Percentiles rank a stretch among this genome's conserved stretches.
These are phyloP conservation scores for Seiridium cupressi DNA, from an alignment of 2,329 filamentous ascomycete species.

Conservation along the genomic window DNA sequence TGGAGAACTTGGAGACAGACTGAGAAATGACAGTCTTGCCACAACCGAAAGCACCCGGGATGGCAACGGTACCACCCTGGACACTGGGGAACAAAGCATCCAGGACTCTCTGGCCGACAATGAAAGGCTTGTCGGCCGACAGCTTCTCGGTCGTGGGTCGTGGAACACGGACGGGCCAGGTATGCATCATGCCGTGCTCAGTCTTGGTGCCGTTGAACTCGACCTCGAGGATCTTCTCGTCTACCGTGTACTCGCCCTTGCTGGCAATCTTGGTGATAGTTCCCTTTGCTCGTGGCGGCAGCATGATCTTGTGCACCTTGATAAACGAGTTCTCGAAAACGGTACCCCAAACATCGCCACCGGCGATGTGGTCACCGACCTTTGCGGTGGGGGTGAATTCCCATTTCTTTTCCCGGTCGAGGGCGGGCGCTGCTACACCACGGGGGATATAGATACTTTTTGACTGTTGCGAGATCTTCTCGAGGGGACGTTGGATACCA, in stretches of 20 bases:
- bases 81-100: slow-evolving; percentile 96
- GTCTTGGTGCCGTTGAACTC: slow-evolving; percentile 97
- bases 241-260: slow-evolving; percentile 91
- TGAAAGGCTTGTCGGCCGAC: slow-evolving; percentile 83
- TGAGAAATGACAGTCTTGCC: slow-evolving; percentile 99
- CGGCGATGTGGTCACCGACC: slow-evolving; percentile 94
- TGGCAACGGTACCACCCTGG: slow-evolving; percentile 95
- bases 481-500: slow-evolving; percentile 94
- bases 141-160: slow-evolving; percentile 91
- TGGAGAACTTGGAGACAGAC: slow-evolving; percentile 98
- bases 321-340: slow-evolving; percentile 97
- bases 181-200: slow-evolving; percentile 97
- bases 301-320: slow-evolving; percentile 86
- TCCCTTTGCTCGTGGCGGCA: slow-evolving; percentile 86
- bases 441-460: slow-evolving; percentile 97
- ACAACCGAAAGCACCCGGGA: slow-evolving; percentile 96
- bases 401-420: slow-evolving; percentile 93
- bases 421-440: slow-evolving; percentile 81
- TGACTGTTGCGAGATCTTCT: slow-evolving; percentile 73
- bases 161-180: slow-evolving; percentile 95
- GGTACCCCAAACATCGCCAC: slow-evolving; percentile 91
- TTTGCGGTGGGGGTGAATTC: slow-evolving; percentile 90
- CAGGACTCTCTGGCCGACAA: slow-evolving; percentile 94
- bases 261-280: slow-evolving; percentile 87
- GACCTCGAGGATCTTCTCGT: slow-evolving; percentile 89